Evolutionary conservation across 192 early-diverging fungal genomes (phyloP).

Genomic region (Coemansia guatemalensis): DNA sequence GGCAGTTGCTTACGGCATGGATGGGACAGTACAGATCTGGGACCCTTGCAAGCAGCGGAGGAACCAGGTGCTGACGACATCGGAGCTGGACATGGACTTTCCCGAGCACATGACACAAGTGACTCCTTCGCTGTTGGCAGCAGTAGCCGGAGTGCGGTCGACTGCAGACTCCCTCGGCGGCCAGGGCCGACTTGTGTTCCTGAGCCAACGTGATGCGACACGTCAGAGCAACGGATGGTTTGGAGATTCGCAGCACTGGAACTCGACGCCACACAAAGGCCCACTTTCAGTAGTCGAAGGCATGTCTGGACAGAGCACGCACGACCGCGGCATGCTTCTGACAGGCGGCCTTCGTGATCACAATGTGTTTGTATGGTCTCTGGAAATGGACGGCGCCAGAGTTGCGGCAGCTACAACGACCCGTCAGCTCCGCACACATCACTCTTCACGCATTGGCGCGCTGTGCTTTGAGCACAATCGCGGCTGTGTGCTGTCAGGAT

Average conservation of each 20-base stretch:
- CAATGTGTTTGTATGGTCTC: constrained; percentile 9
- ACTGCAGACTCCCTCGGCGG: not conserved
- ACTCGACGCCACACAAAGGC: constrained; percentile 10
- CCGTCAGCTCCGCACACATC: constrained; percentile 10
- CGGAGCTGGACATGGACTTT: constrained; percentile 17
- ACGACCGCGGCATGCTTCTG: constrained; percentile 16
- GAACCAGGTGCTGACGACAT: constrained; percentile 1
- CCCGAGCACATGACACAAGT: constrained; percentile 27
- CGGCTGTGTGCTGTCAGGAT: constrained; percentile 23
- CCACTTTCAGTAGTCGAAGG: constrained; percentile 21
- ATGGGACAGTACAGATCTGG: constrained; percentile 41
- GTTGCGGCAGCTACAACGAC: not conserved
- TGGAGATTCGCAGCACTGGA: constrained; percentile 7
- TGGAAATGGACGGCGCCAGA: not conserved
- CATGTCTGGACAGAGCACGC: constrained; percentile 6
- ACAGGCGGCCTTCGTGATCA: constrained; percentile 18
- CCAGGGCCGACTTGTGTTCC: not conserved
- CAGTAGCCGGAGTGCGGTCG: constrained; percentile 12
- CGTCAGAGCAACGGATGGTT: not conserved
- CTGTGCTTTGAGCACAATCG: constrained; percentile 21
- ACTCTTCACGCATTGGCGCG: constrained; percentile 26
- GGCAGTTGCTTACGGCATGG: constrained; percentile 33
- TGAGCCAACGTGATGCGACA: not conserved
- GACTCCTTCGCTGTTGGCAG: constrained; percentile 25
- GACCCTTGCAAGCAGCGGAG: constrained; percentile 10